phyloP scores from a whole-genome alignment of 352 stramenopile genomes.

The Pseudoperonospora humuli region DNA sequence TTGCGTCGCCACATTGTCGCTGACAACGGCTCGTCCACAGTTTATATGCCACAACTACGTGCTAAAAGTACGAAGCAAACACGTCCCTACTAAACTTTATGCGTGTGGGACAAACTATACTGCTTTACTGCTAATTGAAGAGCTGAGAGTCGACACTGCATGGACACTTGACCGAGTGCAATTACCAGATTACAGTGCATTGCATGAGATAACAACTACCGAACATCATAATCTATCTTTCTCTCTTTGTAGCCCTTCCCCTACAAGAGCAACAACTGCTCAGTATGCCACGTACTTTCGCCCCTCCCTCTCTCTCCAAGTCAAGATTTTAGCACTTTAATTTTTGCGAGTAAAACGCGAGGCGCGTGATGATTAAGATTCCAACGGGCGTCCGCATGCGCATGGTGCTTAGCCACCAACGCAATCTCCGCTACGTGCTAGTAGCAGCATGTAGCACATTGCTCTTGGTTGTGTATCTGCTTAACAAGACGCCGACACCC shows the following conservation, averaged over 20 bases:
- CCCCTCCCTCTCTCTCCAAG: constrained; percentile 1
- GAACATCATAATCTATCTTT: too few relatives aligned
- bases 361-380: constrained; percentile 44
- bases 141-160: too few relatives aligned
- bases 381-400: constrained; percentile 53
- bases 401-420: constrained; percentile 53
- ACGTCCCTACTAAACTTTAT: too few relatives aligned
- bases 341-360: constrained; percentile 11
- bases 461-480: constrained; percentile 38
- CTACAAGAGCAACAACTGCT: too few relatives aligned
- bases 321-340: constrained; percentile 11
- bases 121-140: too few relatives aligned
- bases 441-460: constrained; percentile 30
- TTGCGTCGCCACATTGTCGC: constrained; percentile 5
- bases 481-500: constrained; percentile 30
- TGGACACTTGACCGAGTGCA: too few relatives aligned
- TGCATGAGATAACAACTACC: too few relatives aligned
- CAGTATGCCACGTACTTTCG: constrained; percentile 18
- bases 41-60: background rate
- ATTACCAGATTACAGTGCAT: too few relatives aligned
- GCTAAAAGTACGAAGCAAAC: too few relatives aligned
- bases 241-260: too few relatives aligned
- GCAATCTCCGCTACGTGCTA: constrained; percentile 52
- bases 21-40: background rate
- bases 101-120: too few relatives aligned